These are phyloP conservation scores for Xerocomus alliaceus DNA, from an alignment of 1,284 basidiomycete species.

Conservation along the genomic window DNA sequence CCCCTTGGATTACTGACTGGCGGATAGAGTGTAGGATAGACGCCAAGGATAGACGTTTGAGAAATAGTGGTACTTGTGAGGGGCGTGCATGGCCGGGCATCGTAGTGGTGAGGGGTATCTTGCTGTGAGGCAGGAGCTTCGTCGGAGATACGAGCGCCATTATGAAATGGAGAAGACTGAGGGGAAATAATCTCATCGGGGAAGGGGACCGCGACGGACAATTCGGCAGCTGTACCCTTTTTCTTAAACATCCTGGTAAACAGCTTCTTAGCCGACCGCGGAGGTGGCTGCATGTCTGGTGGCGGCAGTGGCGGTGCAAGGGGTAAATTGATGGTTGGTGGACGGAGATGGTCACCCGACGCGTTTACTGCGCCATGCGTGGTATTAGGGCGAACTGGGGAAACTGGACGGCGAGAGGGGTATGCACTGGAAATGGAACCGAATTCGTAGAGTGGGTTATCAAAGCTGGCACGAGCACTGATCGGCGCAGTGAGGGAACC, in stretches of 20 bases:
- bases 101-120: slow-evolving; percentile 19
- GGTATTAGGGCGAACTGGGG: slow-evolving; percentile 15
- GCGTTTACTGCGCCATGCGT: not conserved
- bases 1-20: slow-evolving; percentile 48
- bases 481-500: slow-evolving; percentile 6
- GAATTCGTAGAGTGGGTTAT: slow-evolving; percentile 33
- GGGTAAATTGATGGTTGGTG: slow-evolving; percentile 29
- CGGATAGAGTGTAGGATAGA: slow-evolving; percentile 61
- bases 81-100: slow-evolving; percentile 24
- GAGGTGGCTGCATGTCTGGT: slow-evolving; percentile 32
- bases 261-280: slow-evolving; percentile 60
- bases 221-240: slow-evolving; percentile 45
- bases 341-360: not conserved
- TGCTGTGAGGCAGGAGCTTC: slow-evolving; percentile 15
- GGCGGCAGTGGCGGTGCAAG: slow-evolving; percentile 31
- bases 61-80: slow-evolving; percentile 38
- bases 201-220: slow-evolving; percentile 21
- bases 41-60: slow-evolving; percentile 67
- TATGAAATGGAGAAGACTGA: slow-evolving; percentile 24
- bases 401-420: slow-evolving; percentile 13
- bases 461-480: slow-evolving; percentile 36
- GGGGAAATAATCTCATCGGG: slow-evolving; percentile 15
- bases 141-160: slow-evolving; percentile 11
- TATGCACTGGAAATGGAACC: slow-evolving; percentile 12
- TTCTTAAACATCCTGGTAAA: slow-evolving; percentile 80